phyloP scores from a whole-genome alignment of 768 basidiomycete genomes.

The Filobasidium floriforme region DNA sequence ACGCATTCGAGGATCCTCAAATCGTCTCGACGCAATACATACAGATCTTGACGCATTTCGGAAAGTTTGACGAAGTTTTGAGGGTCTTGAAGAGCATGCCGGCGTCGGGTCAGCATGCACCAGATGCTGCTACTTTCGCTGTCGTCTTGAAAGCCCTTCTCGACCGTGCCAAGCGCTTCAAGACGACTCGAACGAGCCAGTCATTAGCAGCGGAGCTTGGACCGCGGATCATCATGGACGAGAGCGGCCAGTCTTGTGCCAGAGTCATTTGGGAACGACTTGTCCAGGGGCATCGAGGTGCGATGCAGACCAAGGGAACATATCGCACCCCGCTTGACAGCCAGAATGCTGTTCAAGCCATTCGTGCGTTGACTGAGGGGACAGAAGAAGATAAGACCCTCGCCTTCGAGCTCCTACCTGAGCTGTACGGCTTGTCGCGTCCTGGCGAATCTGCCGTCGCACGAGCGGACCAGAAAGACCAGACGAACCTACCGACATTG shows the following conservation, averaged over 20 bases:
- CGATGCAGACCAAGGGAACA: background rate
- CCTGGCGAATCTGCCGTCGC: conserved; percentile 20
- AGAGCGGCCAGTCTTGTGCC: background rate
- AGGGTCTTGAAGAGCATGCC: conserved; percentile 28
- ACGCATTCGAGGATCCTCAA: conserved; percentile 17
- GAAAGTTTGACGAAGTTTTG: conserved; percentile 34
- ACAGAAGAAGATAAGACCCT: conserved; percentile 22
- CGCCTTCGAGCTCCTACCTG: conserved; percentile 21
- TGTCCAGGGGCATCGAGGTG: conserved; percentile 11
- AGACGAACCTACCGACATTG: conserved; percentile 1
- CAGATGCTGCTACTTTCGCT: conserved; percentile 35
- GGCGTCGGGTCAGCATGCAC: conserved; percentile 22
- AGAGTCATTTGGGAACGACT: conserved; percentile 23
- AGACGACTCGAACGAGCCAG: background rate
- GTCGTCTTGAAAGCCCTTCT: conserved; percentile 29
- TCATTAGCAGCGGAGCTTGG: background rate
- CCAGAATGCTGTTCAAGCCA: conserved; percentile 19
- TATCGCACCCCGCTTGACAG: conserved; percentile 22
- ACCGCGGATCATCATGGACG: background rate
- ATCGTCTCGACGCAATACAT: conserved; percentile 36
- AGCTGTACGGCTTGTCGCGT: conserved; percentile 24
- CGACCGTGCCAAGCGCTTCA: background rate
- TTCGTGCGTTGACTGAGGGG: conserved; percentile 19
- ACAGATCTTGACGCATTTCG: conserved; percentile 30
- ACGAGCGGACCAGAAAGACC: background rate